Conservation (phyloP, 1,139 yeast species). For the Candida neerlandica region DNA sequence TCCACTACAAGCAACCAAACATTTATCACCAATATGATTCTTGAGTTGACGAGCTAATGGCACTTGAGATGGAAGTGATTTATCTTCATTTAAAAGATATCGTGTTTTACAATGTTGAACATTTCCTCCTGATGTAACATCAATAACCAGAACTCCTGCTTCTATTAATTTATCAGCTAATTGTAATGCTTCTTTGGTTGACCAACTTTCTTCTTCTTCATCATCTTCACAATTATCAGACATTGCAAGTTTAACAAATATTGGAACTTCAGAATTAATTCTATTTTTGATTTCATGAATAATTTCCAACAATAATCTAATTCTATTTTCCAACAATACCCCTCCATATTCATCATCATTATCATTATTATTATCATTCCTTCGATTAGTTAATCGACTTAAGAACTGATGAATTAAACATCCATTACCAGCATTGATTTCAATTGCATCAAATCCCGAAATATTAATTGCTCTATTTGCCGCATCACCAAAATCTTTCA, state of each 20-base stretch:
- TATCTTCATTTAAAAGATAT: conserved; percentile 12
- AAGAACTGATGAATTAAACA: conserved; percentile 44
- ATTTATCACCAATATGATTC: conserved; percentile 39
- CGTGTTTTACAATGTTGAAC: conserved; percentile 22
- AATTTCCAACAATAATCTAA: conserved; percentile 58
- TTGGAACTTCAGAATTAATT: conserved; percentile 37
- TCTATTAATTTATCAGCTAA: conserved; percentile 41
- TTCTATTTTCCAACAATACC: conserved; percentile 60
- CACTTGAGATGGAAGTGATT: conserved; percentile 24
- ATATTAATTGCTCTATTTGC: conserved; percentile 49
- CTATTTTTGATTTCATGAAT: conserved; percentile 46
- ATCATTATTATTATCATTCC: too few species aligned
- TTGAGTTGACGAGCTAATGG: conserved; percentile 45
- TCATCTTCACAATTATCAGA: conserved; percentile 36
- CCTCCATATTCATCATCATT: conserved; percentile 60
- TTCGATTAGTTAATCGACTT: conserved; percentile 35
- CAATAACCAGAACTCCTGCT: conserved; percentile 50
- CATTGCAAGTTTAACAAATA: conserved; percentile 48
- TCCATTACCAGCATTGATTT: conserved; percentile 56
- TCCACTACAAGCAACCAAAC: conserved; percentile 51
- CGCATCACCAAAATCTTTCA: conserved; percentile 41
- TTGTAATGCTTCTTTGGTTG: conserved; percentile 44
- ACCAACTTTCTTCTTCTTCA: conserved; percentile 43
- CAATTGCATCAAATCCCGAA: conserved; percentile 48
- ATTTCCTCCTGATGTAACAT: conserved; percentile 57